These are phyloP conservation scores for Aspergillus kassunensis DNA, from an alignment of 495 filamentous ascomycete genomes.

Conservation along the genomic window DNA sequence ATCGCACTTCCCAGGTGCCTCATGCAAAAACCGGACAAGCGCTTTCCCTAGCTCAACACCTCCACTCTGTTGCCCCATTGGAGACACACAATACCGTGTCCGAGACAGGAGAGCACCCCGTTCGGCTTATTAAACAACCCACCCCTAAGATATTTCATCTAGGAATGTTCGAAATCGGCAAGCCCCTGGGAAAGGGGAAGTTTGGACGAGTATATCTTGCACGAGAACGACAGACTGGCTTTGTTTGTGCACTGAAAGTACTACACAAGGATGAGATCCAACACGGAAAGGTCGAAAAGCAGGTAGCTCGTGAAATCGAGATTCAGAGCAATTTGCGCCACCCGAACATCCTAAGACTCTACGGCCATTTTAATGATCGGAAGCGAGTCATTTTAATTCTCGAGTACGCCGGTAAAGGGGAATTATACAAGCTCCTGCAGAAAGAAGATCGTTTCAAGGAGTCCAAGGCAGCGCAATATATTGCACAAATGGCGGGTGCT, in stretches of 20 bases:
- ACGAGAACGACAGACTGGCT: constrained; percentile 80
- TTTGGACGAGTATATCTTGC: constrained; percentile 96
- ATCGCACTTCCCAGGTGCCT: too few relatives aligned
- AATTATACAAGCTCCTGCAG: constrained; percentile 94
- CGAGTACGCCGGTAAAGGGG: constrained; percentile 92
- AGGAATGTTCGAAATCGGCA: constrained; percentile 98
- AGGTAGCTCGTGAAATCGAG: constrained; percentile 94
- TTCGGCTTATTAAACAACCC: too few relatives aligned
- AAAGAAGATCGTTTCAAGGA: constrained; percentile 86
- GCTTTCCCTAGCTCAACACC: too few relatives aligned
- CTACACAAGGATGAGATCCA: constrained; percentile 92
- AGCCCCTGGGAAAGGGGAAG: constrained; percentile 94
- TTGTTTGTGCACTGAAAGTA: constrained; percentile 96
- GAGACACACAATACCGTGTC: too few relatives aligned
- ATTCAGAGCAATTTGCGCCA: constrained; percentile 96
- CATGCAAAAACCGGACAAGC: too few relatives aligned
- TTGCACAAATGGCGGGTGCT: constrained; percentile 95
- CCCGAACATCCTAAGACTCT: constrained; percentile 91
- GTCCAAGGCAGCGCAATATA: constrained; percentile 93
- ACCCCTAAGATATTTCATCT: constrained; percentile 78
- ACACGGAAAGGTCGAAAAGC: constrained; percentile 91
- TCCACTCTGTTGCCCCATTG: too few relatives aligned
- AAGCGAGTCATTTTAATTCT: constrained; percentile 95
- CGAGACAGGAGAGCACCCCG: too few relatives aligned
- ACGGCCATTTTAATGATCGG: constrained; percentile 94